Conservation (phyloP, 2,329 filamentous ascomycete species). For the Ophiocordyceps australis region DNA sequence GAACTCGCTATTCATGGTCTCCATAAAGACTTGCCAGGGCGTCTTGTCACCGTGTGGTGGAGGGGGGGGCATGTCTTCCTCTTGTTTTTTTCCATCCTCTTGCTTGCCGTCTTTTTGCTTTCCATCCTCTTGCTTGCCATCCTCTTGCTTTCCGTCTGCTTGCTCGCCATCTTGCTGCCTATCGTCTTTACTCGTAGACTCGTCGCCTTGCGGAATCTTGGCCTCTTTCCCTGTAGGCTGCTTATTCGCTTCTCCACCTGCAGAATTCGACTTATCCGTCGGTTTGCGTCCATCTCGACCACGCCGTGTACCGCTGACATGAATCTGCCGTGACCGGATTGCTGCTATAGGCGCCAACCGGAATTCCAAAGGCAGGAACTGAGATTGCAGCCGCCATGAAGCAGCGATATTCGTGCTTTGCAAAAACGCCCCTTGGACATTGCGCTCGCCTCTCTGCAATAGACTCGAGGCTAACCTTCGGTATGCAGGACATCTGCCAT, state of each 20-base stretch:
- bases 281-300: too few relatives aligned
- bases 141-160: conserved; percentile 7
- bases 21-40: conserved; percentile 95
- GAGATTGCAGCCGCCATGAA: conserved; percentile 23
- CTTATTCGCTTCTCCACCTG: too few relatives aligned
- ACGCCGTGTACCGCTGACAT: conserved; percentile 10
- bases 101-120: conserved; percentile 27
- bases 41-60: conserved; percentile 98
- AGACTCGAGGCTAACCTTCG: conserved; percentile 26
- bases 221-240: too few relatives aligned
- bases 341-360: conserved; percentile 13
- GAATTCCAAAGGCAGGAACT: conserved; percentile 19
- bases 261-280: conserved; percentile 5
- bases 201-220: too few relatives aligned
- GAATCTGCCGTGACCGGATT: conserved; percentile 13
- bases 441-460: too few relatives aligned
- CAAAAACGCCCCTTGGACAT: too few relatives aligned
- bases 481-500: conserved; percentile 27
- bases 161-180: too few relatives aligned
- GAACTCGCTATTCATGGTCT: conserved; percentile 88
- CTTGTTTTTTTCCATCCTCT: conserved; percentile 35
- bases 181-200: too few relatives aligned
- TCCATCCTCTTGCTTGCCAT: conserved; percentile 21
- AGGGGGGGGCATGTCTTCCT: conserved; percentile 60
- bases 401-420: too few relatives aligned